Evolutionary conservation across 1,284 basidiomycete species (phyloP), one percentile per base, ranked within the genome.

Genomic region (Trametes hirsuta): DNA sequence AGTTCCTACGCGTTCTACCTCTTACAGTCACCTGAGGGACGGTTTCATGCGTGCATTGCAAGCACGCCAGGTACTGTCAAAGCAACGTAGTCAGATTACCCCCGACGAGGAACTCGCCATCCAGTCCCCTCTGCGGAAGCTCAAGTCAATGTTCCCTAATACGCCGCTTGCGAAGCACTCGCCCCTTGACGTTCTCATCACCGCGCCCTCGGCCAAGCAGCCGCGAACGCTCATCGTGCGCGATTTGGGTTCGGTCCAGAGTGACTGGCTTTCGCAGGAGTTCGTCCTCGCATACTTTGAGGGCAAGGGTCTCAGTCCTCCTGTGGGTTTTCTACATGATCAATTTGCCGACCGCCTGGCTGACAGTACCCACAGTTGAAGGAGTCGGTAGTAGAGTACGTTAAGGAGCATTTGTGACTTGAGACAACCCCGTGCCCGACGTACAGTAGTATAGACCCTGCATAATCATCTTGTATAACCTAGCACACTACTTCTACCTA

Each of bases 1-100:
- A 94, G 93, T 95, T 14, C 93, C 94, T 1, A 91, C 90, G 0
- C 84, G 94, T 14, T 82, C 81, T 35, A 96, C 94, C 0, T 90
- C 88, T 6, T 93, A 89, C 70, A 82, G 84, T 18, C 94, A 96
- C 69, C 78, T 96, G 18, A 84, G 94, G 22, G 94, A 96, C 69
- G 94, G 90, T 1, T 95, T 95, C 69, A 80, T 92, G 71, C 85
- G 94, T 37, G 83, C 93, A 6, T 73, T 96, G 36, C 84, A 88
- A 64, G 78, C 79, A 0, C 86, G 93, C 11, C 77, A 93, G 64
- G 79, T 82, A 40, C 72, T 82, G 9, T 83, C 81, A 37, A 79
- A 80, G 53, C 79, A 84, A 65, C 75, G 77, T 12, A 84, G 81
- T 8, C 74, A 75, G 0, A 70, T 92, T 4, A 80, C 85, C 0